Conservation (phyloP, 1,284 basidiomycete species). For the Sporisorium reilianum region DNA sequence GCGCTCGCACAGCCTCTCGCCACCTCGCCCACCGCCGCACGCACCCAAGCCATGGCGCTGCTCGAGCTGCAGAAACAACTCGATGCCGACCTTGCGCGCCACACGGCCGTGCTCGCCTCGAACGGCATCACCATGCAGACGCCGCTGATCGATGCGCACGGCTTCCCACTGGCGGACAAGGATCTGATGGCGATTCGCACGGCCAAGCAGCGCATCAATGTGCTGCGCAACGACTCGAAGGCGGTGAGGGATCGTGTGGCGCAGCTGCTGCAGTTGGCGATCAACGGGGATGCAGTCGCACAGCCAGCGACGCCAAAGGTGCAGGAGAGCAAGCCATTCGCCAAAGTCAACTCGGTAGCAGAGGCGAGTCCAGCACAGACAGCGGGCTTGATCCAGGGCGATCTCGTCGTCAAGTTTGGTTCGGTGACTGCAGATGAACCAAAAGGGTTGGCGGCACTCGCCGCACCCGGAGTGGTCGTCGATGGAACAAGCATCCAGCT, state of each 20-base stretch:
- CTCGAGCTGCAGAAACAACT: slow-evolving; percentile 41
- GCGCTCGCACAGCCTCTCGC: slow-evolving; percentile 28
- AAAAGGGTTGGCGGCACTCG: slow-evolving; percentile 35
- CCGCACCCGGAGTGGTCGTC: slow-evolving; percentile 35
- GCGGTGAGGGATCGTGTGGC: slow-evolving; percentile 41
- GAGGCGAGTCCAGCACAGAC: slow-evolving; percentile 42
- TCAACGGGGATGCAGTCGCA: slow-evolving; percentile 28
- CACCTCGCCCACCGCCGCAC: slow-evolving; percentile 23
- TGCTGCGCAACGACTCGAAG: slow-evolving; percentile 54
- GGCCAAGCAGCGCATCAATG: slow-evolving; percentile 48
- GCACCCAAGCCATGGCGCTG: slow-evolving; percentile 35
- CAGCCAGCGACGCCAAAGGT: not conserved
- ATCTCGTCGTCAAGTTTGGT: slow-evolving; percentile 44
- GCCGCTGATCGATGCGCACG: slow-evolving; percentile 51
- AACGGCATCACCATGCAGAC: slow-evolving; percentile 50
- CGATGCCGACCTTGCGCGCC: slow-evolving; percentile 36
- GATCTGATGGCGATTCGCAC: slow-evolving; percentile 56
- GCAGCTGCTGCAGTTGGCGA: slow-evolving; percentile 47
- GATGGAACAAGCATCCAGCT: slow-evolving; percentile 32
- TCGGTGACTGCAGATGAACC: slow-evolving; percentile 16
- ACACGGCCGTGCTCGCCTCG: slow-evolving; percentile 28
- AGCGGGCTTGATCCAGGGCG: slow-evolving; percentile 41
- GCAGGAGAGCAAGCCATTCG: slow-evolving; percentile 22
- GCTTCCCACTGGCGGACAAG: slow-evolving; percentile 55
- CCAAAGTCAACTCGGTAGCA: slow-evolving; percentile 49